Evolutionary conservation across 768 basidiomycete genomes (phyloP), one percentile per base, ranked within the genome.

Genomic region (Coprinopsis cinerea): DNA sequence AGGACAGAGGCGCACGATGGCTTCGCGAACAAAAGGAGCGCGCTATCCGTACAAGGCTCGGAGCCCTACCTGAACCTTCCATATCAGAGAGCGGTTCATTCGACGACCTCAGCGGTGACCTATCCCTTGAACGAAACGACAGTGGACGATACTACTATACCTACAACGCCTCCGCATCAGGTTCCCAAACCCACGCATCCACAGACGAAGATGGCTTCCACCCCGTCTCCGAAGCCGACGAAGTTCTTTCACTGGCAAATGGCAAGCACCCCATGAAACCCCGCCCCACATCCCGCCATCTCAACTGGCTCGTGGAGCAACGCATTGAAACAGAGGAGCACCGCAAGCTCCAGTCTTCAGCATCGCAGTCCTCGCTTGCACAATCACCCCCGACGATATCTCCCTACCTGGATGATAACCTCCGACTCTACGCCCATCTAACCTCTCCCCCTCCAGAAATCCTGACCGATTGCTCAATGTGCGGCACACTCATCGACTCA

Each of bases 391-490:
- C 47, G 40, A 43, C 11, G 6, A 9, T 39, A 9, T 39, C 30
- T 40, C 39, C 53, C 18, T 48, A 54, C 44, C 59, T 66, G 23
- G 68, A 70, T 45, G 64, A 66, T 43, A 80, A 85, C 49, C 68
- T 48, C 15, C 37, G 80, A 1, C 69, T 83, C 32, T 77, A 71
- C 50, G 64, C 78, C 22, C 70, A 71, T 1, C 68, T 74, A 2
- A 59, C 67, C 18, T 69, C 68, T 1, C 77, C 84, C 18, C 78
- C 84, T 7, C 71, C 76, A 3, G 77, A 79, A 22, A 73, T 75
- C 40, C 76, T 88, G 15, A 91, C 92, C 1, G 78, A 81, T 43
- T 97, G 94, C 64, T 92, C 91, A 0, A 79, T 80, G 40, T 97
- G 94, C 57, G 86, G 85, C 13, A 64, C 74, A 0, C 59, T 82